A percentile compares a stretch with the other conserved stretches of the same genome.
Conservation (phyloP, 345 rosid genomes). For the Hibiscus tridactylites region DNA sequence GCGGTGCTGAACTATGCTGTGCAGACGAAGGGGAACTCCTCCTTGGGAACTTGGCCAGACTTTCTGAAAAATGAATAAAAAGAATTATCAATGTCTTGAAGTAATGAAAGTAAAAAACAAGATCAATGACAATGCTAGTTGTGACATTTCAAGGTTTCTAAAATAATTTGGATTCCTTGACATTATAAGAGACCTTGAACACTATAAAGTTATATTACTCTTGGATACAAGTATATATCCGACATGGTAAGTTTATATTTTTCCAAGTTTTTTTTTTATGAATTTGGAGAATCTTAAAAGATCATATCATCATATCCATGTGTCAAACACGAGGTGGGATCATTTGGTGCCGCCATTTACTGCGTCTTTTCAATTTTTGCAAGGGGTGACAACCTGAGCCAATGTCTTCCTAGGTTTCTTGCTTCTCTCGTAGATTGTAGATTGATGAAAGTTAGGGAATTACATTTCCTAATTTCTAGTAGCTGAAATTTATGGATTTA, state of each 20-base stretch:
- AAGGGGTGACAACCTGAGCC: not conserved
- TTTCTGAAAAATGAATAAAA: slow-evolving; percentile 33
- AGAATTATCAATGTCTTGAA: not conserved
- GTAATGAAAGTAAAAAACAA: slow-evolving; percentile 4
- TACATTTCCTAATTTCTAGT: too few relatives aligned
- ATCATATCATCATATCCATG: not conserved
- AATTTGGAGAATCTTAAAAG: not conserved
- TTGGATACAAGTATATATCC: not conserved
- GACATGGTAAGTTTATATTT: not conserved
- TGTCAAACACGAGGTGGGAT: not conserved
- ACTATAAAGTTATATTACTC: not conserved
- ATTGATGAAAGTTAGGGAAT: too few relatives aligned
- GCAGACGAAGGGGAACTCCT: slow-evolving; percentile 26
- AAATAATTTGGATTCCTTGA: not conserved
- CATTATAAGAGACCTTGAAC: not conserved
- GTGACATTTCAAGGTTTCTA: not conserved
- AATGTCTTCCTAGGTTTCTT: not conserved
- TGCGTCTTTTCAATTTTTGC: not conserved
- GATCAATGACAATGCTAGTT: not conserved
- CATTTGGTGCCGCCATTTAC: not conserved
- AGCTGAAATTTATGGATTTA: too few relatives aligned
- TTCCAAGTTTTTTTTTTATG: not conserved
- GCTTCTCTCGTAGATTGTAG: not conserved
- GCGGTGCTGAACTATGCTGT: slow-evolving; percentile 20
- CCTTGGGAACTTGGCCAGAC: slow-evolving; percentile 53